Evolutionary conservation across 768 basidiomycete species (phyloP), one percentile per base, ranked within the genome.

Genomic region (Mycena kentingensis): DNA sequence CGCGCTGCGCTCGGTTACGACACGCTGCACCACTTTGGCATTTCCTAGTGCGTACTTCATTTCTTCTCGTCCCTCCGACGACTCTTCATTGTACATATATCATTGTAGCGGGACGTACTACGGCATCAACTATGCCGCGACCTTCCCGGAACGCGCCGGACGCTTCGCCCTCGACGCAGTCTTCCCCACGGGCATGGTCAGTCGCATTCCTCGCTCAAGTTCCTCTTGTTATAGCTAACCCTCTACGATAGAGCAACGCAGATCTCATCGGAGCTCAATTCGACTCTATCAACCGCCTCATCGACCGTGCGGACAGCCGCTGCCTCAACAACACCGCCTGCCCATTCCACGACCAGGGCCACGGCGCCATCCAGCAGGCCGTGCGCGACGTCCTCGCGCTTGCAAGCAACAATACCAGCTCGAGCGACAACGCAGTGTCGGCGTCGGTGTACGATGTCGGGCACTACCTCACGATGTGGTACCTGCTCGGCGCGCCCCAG

Each of bases 311-410:
- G 2, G 60, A 62, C 44, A 58, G 51, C 4, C 60, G 44, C 27
- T 62, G 60, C 31, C 44, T 59, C 31, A 39, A 18, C 29, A 49
- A 62, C 37, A 19, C 60, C 8, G 24, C 57, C 1, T 61, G 60
- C 29, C 60, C 60, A 0, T 61, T 61, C 46, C 36, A 61, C 39
- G 36, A 35, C 1, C 57, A 61, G 24, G 60, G 60, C 1, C 59
- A 59, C n/a, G 60, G 60, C 26, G 55, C 54, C 58, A 61, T 72
- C 77, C n/a, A n/a, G n/a, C n/a, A n/a, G 4, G 80, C 77, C 13
- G 81, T 64, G 51, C 51, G 19, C 22, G 39, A 6, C 25, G 15
- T 18, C 18, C 28, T 13, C 11, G 36, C 5, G 5, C 36, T 7
- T 38, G 8, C 44, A 4, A 28, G 44, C 26, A 21, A 45, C 11